Percentiles rank a stretch among this genome's conserved stretches.
phyloP scores from a whole-genome alignment of 2,329 filamentous ascomycete genomes.

The Claviceps sorghi region DNA sequence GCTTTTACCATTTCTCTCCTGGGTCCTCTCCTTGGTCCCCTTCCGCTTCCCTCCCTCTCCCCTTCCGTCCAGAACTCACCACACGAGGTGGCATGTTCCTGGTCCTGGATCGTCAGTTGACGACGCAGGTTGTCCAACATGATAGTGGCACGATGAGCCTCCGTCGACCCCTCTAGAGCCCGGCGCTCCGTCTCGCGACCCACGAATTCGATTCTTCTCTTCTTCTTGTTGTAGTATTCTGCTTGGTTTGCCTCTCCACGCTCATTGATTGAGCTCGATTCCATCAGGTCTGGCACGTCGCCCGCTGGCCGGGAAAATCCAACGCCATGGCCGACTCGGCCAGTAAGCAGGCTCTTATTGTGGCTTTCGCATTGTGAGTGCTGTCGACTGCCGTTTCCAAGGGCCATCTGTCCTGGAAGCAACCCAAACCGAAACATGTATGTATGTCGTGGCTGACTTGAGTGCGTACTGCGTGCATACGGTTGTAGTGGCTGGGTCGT shows the following conservation, averaged over 20 bases:
- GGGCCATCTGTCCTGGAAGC: neutral
- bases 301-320: conserved; percentile 10
- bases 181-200: neutral
- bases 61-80: neutral
- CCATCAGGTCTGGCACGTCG: conserved; percentile 15
- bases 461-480: neutral
- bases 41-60: neutral
- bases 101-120: neutral
- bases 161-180: neutral
- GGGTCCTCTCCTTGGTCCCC: no score
- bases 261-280: conserved; percentile 34
- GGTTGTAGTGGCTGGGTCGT: conserved; percentile 33
- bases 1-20: neutral
- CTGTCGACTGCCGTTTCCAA: neutral
- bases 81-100: neutral
- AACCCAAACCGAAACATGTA: neutral
- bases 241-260: neutral
- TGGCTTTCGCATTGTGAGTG: conserved; percentile 41
- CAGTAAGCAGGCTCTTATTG: conserved; percentile 33
- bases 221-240: neutral
- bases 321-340: conserved; percentile 30
- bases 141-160: neutral
- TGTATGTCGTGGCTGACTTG: neutral
- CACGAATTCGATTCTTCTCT: neutral
- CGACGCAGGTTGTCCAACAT: neutral